phyloP scores from a whole-genome alignment of 2,329 filamentous ascomycete genomes.

The Phaeosphaeria sp. region DNA sequence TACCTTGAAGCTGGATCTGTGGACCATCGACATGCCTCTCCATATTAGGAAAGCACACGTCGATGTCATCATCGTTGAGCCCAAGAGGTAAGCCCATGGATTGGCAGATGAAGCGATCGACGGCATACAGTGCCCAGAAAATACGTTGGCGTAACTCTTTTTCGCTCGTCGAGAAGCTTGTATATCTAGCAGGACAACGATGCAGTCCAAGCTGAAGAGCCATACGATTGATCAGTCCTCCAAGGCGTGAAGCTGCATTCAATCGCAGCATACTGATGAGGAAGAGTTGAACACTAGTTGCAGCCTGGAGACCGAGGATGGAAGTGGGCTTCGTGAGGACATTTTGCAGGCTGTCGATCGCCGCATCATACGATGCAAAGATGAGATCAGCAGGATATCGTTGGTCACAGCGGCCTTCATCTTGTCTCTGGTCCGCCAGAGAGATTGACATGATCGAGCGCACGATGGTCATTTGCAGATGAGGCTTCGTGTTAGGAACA shows the following conservation, averaged over 20 bases:
- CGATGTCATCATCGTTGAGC: slow-evolving; percentile 64
- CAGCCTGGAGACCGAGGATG: slow-evolving; percentile 55
- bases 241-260: slow-evolving; percentile 64
- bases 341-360: slow-evolving; percentile 58
- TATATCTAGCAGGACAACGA: slow-evolving; percentile 61
- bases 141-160: slow-evolving; percentile 59
- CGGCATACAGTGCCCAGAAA: slow-evolving; percentile 65
- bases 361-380: slow-evolving; percentile 58
- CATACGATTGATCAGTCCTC: slow-evolving; percentile 62
- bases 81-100: slow-evolving; percentile 63
- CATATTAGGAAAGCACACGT: slow-evolving; percentile 62
- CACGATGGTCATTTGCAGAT: slow-evolving; percentile 53
- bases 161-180: slow-evolving; percentile 58
- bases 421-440: slow-evolving; percentile 60
- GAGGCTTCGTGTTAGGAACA: slow-evolving; percentile 20
- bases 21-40: slow-evolving; percentile 51
- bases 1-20: slow-evolving; percentile 15
- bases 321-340: slow-evolving; percentile 58
- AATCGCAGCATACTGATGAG: slow-evolving; percentile 63
- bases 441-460: slow-evolving; percentile 62
- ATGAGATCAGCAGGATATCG: slow-evolving; percentile 55
- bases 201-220: slow-evolving; percentile 66
- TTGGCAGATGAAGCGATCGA: slow-evolving; percentile 64
- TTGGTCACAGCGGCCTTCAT: slow-evolving; percentile 12
- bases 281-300: slow-evolving; percentile 62